A percentile compares a stretch with the other conserved stretches of the same genome.
Conservation (phyloP, 495 filamentous ascomycete genomes). For the Pseudevernia furfuracea region DNA sequence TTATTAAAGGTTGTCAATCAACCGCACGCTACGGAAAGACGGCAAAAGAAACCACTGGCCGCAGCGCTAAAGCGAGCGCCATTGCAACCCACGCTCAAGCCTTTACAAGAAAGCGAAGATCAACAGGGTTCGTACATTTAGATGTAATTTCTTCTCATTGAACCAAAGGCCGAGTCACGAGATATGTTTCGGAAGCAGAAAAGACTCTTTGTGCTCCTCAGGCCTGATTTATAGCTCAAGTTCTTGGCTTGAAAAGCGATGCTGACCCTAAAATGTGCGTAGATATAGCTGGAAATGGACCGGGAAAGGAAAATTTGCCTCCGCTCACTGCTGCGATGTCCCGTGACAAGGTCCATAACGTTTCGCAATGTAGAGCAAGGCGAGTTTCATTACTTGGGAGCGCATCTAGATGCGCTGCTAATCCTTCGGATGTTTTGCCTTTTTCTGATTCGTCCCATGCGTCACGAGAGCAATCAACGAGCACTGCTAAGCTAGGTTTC, state of each 20-base stretch:
- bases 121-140: neutral
- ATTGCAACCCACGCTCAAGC: conserved; percentile 33
- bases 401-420: neutral
- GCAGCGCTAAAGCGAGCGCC: conserved; percentile 31
- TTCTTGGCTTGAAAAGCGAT: neutral
- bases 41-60: conserved; percentile 29
- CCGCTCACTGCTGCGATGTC: neutral
- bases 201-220: neutral
- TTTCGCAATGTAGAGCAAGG: neutral
- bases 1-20: conserved; percentile 21
- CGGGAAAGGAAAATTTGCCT: conserved; percentile 39
- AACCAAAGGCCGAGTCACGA: neutral
- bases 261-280: neutral
- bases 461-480: neutral
- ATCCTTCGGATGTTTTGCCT: neutral
- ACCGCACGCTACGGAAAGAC: conserved; percentile 19
- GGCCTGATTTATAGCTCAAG: neutral
- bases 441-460: neutral
- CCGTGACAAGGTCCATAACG: neutral
- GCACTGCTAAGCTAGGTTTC: neutral
- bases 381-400: neutral
- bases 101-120: conserved; percentile 29
- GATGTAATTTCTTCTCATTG: conserved; percentile 9
- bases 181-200: neutral
- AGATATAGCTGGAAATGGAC: conserved; percentile 38